Percentiles rank a stretch among this genome's conserved stretches.
Conservation (phyloP, 2,329 filamentous ascomycete species). For the Aspergillus persii region DNA sequence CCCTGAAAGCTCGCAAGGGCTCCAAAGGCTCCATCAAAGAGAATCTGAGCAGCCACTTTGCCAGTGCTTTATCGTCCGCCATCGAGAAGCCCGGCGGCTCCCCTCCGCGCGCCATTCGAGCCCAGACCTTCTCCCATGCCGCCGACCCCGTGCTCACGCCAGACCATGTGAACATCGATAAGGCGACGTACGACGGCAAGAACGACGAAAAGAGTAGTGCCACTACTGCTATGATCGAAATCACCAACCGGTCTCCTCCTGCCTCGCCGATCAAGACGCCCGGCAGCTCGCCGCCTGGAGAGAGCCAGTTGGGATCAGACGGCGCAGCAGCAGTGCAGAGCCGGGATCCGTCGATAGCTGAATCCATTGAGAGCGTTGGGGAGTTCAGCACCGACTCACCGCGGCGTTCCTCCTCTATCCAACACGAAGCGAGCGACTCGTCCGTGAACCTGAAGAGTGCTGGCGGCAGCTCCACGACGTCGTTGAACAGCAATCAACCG, state of each 20-base stretch:
- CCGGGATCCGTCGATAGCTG: constrained; percentile 52
- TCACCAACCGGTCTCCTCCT: constrained; percentile 63
- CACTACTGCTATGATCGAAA: constrained; percentile 63
- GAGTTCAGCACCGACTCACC: constrained; percentile 20
- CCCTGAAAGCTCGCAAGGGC: constrained; percentile 30
- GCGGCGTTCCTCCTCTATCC: constrained; percentile 29
- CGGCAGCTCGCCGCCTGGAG: constrained; percentile 42
- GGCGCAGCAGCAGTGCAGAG: constrained; percentile 33
- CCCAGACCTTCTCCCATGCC: constrained; percentile 61
- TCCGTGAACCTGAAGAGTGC: constrained; percentile 21
- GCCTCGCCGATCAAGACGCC: constrained; percentile 52
- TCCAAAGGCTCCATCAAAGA: constrained; percentile 26
- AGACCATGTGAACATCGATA: constrained; percentile 65
- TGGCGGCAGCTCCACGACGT: constrained; percentile 24
- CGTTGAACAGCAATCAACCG: constrained; percentile 27
- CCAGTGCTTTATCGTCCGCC: constrained; percentile 26
- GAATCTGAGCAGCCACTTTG: constrained; percentile 14
- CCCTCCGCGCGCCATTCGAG: constrained; percentile 57
- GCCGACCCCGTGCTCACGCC: constrained; percentile 66
- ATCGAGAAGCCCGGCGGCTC: constrained; percentile 38
- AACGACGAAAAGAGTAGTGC: constrained; percentile 60
- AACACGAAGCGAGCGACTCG: constrained; percentile 21
- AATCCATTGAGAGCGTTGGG: constrained; percentile 37
- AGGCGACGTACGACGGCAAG: constrained; percentile 56
- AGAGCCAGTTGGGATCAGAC: constrained; percentile 34